Evolutionary conservation across 768 basidiomycete species (phyloP), one percentile per base, ranked within the genome.

Genomic region (Kwoniella heveanensis): DNA sequence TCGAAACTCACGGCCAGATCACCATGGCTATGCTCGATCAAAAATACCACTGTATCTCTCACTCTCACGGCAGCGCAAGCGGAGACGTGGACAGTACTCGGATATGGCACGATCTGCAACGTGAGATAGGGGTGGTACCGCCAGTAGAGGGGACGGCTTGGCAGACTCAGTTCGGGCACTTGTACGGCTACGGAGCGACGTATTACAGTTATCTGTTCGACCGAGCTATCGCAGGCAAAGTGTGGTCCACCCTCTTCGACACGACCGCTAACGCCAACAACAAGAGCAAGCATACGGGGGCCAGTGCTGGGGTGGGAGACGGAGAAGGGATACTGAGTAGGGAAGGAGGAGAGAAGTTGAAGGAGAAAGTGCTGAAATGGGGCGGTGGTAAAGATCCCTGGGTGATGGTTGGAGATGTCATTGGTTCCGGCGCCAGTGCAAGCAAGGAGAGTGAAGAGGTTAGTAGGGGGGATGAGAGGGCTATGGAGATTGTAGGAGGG

Each of bases 181-280:
- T 99, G 5, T 94, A 89, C 73, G 92, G 94, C 1, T 99, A 99
- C 71, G 94, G 95, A 5, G 93, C 95, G 15, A 96, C 92, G 0
- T 99, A 99, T 77, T 99, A 99, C 73, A 93, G 92, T 2, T 99
- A 99, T 76, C 84, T 97, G 13, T 94, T 99, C 69, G 96, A 98
- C 69, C 87, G 94, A 4, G 92, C 92, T 3, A 96, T 99, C 63
- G 95, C 96, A 0, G 90, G 90, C 6, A 85, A 89, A n/a, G 88
- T 97, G 0, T 99, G 91, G 90, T 79, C 82, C 10, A 84, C 86
- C 10, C 82, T 95, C 0, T 98, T 98, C 72, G 22, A 37, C 1
- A 36, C 36, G n/a, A n/a, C n/a, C n/a, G n/a, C n/a, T n/a, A n/a
- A n/a, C n/a, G n/a, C n/a, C n/a, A n/a, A n/a, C 4, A 10, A 10